phyloP scores from a whole-genome alignment of 1,284 basidiomycete genomes.

The Neolentinus lepideus region DNA sequence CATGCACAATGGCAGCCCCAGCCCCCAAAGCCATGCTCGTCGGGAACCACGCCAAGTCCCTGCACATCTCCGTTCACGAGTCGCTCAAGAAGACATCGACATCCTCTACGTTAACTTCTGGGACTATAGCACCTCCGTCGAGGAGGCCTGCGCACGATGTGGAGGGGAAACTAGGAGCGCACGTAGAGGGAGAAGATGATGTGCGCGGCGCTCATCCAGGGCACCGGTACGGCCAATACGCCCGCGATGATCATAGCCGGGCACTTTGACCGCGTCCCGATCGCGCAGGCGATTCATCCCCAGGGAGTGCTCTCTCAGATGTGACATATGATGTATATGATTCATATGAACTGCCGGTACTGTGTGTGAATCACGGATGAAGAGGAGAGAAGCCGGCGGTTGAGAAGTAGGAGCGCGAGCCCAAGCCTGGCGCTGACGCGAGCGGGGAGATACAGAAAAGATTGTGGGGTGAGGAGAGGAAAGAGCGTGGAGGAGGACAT shows the following conservation, averaged over 20 bases:
- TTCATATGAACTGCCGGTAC: too few species aligned
- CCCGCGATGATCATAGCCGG: conserved; percentile 11
- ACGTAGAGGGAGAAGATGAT: conserved; percentile 31
- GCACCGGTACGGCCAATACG: conserved; percentile 17
- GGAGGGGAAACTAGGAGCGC: conserved; percentile 29
- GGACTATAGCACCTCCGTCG: conserved; percentile 35
- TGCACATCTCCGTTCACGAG: conserved; percentile 24
- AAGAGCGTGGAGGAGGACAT: too few species aligned
- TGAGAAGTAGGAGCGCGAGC: too few species aligned
- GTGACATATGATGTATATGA: too few species aligned
- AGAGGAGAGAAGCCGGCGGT: too few species aligned
- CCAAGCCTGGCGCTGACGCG: too few species aligned
- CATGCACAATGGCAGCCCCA: conserved; percentile 10
- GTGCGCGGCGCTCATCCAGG: conserved; percentile 28
- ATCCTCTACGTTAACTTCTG: conserved; percentile 37
- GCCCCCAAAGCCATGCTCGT: conserved; percentile 18
- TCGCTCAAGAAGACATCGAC: conserved; percentile 37
- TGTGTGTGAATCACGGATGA: too few species aligned
- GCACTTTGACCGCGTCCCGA: conserved; percentile 21
- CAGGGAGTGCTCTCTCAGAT: too few species aligned
- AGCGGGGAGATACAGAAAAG: too few species aligned
- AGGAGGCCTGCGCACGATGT: conserved; percentile 33
- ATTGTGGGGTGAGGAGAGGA: too few species aligned
- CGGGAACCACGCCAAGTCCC: conserved; percentile 29
- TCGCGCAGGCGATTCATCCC: conserved; percentile 12